phyloP scores from a whole-genome alignment of 306 rosid genomes.

The Fragaria ananassa region DNA sequence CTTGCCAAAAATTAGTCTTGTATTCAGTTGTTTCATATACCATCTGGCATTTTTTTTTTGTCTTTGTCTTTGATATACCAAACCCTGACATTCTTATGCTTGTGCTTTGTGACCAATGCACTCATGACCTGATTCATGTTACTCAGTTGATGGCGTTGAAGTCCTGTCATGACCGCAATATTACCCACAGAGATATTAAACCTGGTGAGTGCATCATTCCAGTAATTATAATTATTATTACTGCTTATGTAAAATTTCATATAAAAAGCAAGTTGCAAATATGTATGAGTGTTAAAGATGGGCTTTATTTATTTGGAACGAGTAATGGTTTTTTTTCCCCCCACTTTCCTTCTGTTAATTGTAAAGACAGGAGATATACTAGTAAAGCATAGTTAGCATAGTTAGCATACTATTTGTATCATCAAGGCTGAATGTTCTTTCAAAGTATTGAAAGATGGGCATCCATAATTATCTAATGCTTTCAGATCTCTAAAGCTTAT shows the following conservation, averaged over 20 bases:
- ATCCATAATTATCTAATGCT: too few relatives aligned
- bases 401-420: background rate
- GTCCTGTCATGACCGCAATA: constrained; percentile 90
- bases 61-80: constrained; percentile 4
- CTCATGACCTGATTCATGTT: constrained; percentile 25
- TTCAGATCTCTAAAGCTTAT: background rate
- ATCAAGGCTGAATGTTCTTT: background rate
- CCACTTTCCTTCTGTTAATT: background rate
- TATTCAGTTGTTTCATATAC: background rate
- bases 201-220: constrained; percentile 67
- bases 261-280: background rate
- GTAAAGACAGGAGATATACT: background rate
- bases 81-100: background rate
- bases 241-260: background rate
- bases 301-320: background rate
- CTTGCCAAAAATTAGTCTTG: background rate
- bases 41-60: background rate
- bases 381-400: background rate
- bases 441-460: background rate
- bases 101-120: background rate
- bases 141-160: constrained; percentile 77
- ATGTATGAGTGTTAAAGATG: background rate
- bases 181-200: constrained; percentile 95
- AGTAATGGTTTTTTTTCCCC: background rate
- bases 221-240: background rate